Evolutionary conservation across 352 stramenopile genomes (phyloP).

Genomic region (Phytophthora pini): DNA sequence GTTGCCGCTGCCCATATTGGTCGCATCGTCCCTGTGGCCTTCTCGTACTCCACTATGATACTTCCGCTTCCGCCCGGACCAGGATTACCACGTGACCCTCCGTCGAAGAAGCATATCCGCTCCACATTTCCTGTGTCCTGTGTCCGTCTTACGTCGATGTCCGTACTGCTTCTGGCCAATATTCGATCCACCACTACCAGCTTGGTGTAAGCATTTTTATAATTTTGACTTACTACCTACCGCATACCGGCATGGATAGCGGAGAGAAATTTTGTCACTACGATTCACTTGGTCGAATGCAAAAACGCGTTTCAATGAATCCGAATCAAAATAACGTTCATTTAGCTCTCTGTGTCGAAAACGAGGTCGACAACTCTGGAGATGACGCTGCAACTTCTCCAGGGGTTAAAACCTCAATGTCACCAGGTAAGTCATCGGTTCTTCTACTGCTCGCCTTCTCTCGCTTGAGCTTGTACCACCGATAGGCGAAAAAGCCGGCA

Average conservation of each 20-base stretch:
- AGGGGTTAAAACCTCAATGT: constrained; percentile 16
- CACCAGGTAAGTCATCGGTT: constrained; percentile 13
- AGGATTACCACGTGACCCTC: constrained; percentile 1
- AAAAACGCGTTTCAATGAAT: too few species aligned
- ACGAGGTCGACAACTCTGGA: constrained; percentile 7
- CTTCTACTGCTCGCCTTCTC: constrained; percentile 23
- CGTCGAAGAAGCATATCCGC: background rate
- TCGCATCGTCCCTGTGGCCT: background rate
- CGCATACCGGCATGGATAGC: too few species aligned
- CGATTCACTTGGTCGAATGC: too few species aligned
- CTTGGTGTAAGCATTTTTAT: too few species aligned
- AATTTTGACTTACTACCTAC: too few species aligned
- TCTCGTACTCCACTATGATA: background rate
- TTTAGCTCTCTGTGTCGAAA: constrained; percentile 10
- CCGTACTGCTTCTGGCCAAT: too few species aligned
- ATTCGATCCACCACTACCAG: too few species aligned
- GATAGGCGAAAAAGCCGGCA: constrained; percentile 37
- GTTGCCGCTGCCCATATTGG: background rate
- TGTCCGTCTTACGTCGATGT: too few species aligned
- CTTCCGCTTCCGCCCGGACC: constrained; percentile 3
- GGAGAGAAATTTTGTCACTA: too few species aligned
- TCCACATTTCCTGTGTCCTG: too few species aligned
- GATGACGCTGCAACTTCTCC: constrained; percentile 9
- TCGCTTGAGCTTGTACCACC: constrained; percentile 30
- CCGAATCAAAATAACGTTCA: background rate